Percentiles rank a stretch among this genome's conserved stretches.
phyloP scores from a whole-genome alignment of 352 stramenopile species.

The Peronospora belbahrii region DNA sequence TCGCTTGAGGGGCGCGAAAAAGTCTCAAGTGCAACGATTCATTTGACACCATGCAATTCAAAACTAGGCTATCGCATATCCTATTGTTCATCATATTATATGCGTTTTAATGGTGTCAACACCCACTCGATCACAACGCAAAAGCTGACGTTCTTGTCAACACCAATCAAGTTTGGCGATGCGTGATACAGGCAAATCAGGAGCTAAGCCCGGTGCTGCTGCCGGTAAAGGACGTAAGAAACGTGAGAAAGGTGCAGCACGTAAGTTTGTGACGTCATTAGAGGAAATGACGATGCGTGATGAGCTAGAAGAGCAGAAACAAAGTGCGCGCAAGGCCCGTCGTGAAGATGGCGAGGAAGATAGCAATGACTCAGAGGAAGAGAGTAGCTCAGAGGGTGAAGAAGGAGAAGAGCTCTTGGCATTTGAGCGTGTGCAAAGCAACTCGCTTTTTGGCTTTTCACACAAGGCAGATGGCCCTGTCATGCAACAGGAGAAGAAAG shows the following conservation, averaged over 20 bases:
- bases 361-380: slow-evolving; percentile 38
- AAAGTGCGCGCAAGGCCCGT: slow-evolving; percentile 59
- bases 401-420: slow-evolving; percentile 47
- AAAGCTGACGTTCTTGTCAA: not conserved
- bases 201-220: slow-evolving; percentile 42
- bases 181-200: slow-evolving; percentile 37
- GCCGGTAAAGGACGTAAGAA: slow-evolving; percentile 53
- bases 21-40: slow-evolving; percentile 6
- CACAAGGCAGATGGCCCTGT: slow-evolving; percentile 46
- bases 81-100: not conserved
- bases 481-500: slow-evolving; percentile 56
- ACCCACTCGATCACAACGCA: too few species aligned
- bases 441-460: slow-evolving; percentile 64
- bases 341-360: slow-evolving; percentile 46
- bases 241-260: slow-evolving; percentile 65
- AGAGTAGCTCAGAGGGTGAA: slow-evolving; percentile 45
- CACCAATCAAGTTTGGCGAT: slow-evolving; percentile 19
- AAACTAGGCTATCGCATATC: slow-evolving; percentile 3
- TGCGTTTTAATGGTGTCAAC: not conserved
- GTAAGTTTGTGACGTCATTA: slow-evolving; percentile 75
- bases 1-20: slow-evolving; percentile 18
- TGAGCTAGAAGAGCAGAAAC: slow-evolving; percentile 63
- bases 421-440: slow-evolving; percentile 73
- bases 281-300: slow-evolving; percentile 80
- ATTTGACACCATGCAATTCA: slow-evolving; percentile 15